Base-by-base conservation (phyloP, 306 rosid genomes). In the Prosopis cineraria region DNA sequence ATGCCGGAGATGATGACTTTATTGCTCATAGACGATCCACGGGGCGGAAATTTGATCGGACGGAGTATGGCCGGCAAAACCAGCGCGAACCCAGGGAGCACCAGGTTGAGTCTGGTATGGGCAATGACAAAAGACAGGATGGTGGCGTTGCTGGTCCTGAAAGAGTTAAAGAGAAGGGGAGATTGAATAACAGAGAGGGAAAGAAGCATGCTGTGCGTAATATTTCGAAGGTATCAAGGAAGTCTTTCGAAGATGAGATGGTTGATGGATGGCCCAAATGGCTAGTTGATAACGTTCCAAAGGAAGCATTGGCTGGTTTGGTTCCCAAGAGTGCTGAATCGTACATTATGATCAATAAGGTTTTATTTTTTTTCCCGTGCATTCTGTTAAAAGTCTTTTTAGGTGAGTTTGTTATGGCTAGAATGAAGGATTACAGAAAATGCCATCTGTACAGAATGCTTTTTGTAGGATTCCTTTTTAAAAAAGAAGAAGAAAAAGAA, bases 211-310 rank as follows among this genome's bases (percentile, higher is more conserved):
- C 60, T 9, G 30, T 10, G 6, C 30, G 16, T 53, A 53, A 10
- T 53, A 10, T 20, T 22, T 53, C 13, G 30, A 22, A 9, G 17
- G 7, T 24, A 25, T 56, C 31, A 12, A 56, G 64, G 64, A 56
- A 56, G 34, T 12, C 64, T 25, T 56, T 56, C 25, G 64, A 56
- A 25, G 64, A 56, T 56, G 64, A 56, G 34, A 56, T 24, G 64
- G 64, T 56, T 25, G 64, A 56, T 56, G 64, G 64, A 25, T 56
- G 64, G 64, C 64, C 64, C 31, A 56, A 56, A 56, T 56, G 64
- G 64, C 64, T 56, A 10, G 64, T 56, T 56, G 64, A 56, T 56
- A 56, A 56, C 33, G 64, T 56, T 56, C 64, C 64, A 24, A 56
- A 2, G 31, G 64, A 56, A 56, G 64, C 34, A 24, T 56, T 56